Base-by-base conservation (phyloP, 805 yeast genomes). In the Kazachstania africana region DNA sequence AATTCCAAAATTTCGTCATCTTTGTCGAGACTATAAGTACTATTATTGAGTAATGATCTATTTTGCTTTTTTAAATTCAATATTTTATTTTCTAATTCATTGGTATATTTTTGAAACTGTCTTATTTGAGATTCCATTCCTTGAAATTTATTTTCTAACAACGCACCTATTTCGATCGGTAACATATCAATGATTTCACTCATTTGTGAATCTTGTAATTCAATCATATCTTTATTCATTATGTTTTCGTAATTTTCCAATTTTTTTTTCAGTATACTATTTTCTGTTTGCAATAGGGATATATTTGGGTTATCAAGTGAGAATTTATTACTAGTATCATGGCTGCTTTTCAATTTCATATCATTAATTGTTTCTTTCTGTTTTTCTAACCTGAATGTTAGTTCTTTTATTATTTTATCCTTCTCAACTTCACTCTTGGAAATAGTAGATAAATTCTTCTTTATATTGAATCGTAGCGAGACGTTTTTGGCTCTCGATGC, bases 401-500 rank as follows among this genome's bases (percentile, higher is more conserved):
- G 61, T 28, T 67, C 70, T 37, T 68, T 73, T 12, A 82, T 68
- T 8, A 72, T 50, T 29, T 60, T 67, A 28, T 68, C 70, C 13
- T 65, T 67, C 12, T 66, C 75, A 5, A 28, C 26, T 14, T 33
- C 37, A 15, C 12, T 16, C 21, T 27, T 32, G 18, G 32, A 36
- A 5, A 27, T 24, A 4, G 23, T 30, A 16, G 28, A 27, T 16
- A 39, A 35, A 22, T 68, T 69, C 36, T 68, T 69, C 32, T 68
- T 68, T 5, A 82, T 94, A 33, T 65, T 68, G n/a, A n/a, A n/a
- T n/a, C n/a, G n/a, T 45, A 87, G 66, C 9, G 74, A 65, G 31
- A 91, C 75, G 51, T 88, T 84, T 47, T 85, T 87, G 2, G 97
- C 96, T 37, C 95, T 64, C 0, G 94, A 81, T 0, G 95, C 97